Evolutionary conservation across 2,329 filamentous ascomycete species (phyloP), one percentile per base, ranked within the genome.

Genomic region (Juglanconis oblonga): DNA sequence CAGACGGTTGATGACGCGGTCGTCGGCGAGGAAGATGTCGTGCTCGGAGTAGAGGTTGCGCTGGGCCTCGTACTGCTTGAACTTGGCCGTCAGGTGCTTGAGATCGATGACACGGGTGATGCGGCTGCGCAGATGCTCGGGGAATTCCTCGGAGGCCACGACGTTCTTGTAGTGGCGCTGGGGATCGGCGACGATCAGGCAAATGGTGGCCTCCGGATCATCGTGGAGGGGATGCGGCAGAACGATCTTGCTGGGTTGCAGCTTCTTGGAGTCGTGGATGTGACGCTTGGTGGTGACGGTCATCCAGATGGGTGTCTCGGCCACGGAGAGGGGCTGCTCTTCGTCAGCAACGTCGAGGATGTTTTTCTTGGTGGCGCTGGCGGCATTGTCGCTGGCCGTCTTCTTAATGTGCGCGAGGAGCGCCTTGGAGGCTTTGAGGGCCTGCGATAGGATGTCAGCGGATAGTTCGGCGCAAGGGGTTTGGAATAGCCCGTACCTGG

Each of bases 21-120:
- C 91, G 73, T 99, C 95, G 55, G 90, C 94, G 59, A 99, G 82
- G 79, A 99, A 98, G 59, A 98, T 79, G 72, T 98, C 95, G 75
- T 97, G 92, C 74, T 97, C 91, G 49, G 86, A 80, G 64, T 89
- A 84, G 40, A 99, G 84, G 74, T 95, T 91, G 65, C 95, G 84
- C 75, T 91, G 87, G 56, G 86, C 87, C 79, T 99, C 95, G 76
- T 91, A 99, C 63, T 90, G 86, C 79, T 90, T 88, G 82, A 90
- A 97, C 79, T 95, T 94, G 67, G 88, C 83, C 71, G 79, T 78
- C 64, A 99, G 81, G 76, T 98, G 96, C 68, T 83, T 82, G 66
- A 93, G 79, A 68, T 92, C 92, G 69, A 98, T 88, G 50, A 99
- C 84, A 65, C 87, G 84, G 55, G 86, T 87, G 70, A 94, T 87